Conservation (phyloP, 2,329 filamentous ascomycete species). For the Colletotrichum cereale region DNA sequence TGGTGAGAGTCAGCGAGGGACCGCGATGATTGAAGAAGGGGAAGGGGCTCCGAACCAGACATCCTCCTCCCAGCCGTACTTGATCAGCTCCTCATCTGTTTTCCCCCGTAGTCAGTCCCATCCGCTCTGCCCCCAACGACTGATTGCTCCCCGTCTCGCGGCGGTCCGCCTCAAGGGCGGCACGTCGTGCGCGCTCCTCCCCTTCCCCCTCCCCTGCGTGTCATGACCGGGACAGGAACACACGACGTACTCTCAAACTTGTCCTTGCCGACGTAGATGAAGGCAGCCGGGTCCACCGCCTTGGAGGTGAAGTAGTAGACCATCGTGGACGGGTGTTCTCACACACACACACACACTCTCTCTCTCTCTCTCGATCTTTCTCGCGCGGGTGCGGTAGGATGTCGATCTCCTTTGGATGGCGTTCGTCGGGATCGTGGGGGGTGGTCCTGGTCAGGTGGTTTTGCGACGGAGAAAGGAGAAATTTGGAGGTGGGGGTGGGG, state of each 20-base stretch:
- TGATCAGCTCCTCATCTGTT: constrained; percentile 95
- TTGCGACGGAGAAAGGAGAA: constrained; percentile 28
- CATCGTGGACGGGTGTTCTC: constrained; percentile 72
- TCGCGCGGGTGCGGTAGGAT: neutral
- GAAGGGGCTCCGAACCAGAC: constrained; percentile 75
- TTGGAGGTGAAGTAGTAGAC: constrained; percentile 97
- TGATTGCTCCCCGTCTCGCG: neutral
- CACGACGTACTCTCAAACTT: constrained; percentile 90
- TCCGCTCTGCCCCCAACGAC: neutral
- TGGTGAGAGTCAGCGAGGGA: constrained; percentile 36
- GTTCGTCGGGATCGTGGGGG: too few relatives aligned
- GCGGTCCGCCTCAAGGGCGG: neutral
- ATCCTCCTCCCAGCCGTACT: constrained; percentile 94
- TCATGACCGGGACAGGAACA: constrained; percentile 30
- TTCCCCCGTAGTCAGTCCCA: neutral
- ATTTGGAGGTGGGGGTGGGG: constrained; percentile 39
- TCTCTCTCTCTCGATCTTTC: too few relatives aligned
- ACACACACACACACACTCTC: too few relatives aligned
- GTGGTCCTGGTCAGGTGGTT: neutral
- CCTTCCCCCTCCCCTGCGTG: constrained; percentile 1
- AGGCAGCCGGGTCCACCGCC: constrained; percentile 83
- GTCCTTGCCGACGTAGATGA: constrained; percentile 97
- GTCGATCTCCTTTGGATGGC: neutral
- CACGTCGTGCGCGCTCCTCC: neutral
- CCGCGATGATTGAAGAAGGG: constrained; percentile 17